Base-by-base conservation (phyloP, 805 yeast species). In the Wickerhamomyces subpelliculosus region DNA sequence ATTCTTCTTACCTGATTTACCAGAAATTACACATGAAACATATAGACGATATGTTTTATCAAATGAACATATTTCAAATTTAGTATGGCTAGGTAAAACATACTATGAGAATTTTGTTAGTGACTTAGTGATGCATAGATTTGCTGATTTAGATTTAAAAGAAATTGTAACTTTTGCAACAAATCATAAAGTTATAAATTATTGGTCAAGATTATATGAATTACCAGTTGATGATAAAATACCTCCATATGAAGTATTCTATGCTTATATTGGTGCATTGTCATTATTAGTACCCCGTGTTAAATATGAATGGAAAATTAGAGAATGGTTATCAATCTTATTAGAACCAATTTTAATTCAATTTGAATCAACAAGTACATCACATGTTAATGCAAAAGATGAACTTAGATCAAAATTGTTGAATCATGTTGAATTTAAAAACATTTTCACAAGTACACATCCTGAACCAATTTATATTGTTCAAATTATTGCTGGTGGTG, bases 181-280 rank as follows among this genome's bases (percentile, higher is more conserved):
- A 14, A 34, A 31, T 34, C 22, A 24, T 8, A 38, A 27, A 32
- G 11, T 38, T 9, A 27, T 35, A 5, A 24, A 27, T 2, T 36
- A 34, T 2, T 43, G 40, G 47, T 39, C 42, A 5, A 10, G 5
- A 4, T 23, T 35, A 1, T 43, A 41, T 27, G 27, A 21, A 2
- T 16, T 38, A 3, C 31, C 33, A 5, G 36, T 21, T 12, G 30
- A 31, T 11, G 37, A 28, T 6, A 30, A 21, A 12, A 8, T 10
- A 5, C 11, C 32, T 21, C n/a, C 31, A 12, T 24, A 37, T 18
- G 31, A 32, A 27, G 13, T 38, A 9, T 43, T 43, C 21, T 41
- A 32, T 24, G 39, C 42, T 12, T 41, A 38, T 19, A n/a, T 43
- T 21, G 46, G 46, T 5, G 39, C 36, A 5, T 22, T 43, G 5